phyloP scores from a whole-genome alignment of 208 protist species.

The Wallacemonas sp. region DNA sequence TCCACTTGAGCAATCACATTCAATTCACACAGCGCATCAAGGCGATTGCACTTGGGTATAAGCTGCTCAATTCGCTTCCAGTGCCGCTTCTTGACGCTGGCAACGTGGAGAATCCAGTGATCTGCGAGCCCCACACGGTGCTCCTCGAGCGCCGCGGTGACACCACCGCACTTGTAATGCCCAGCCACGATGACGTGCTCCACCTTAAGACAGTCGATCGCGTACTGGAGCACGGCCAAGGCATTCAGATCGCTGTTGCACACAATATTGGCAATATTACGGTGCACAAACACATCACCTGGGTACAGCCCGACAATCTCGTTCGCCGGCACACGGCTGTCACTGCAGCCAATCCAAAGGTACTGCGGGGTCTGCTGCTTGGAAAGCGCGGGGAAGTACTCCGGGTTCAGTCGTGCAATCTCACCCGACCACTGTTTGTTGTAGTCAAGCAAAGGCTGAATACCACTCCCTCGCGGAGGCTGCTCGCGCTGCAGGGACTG shows the following conservation, averaged over 20 bases:
- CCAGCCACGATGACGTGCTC: slow-evolving; percentile 94
- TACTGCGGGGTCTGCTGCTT: slow-evolving; percentile 88
- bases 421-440: slow-evolving; percentile 88
- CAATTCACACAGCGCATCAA: slow-evolving; percentile 70
- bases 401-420: slow-evolving; percentile 73
- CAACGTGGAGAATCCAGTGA: slow-evolving; percentile 81
- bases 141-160: slow-evolving; percentile 66
- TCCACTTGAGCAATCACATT: slow-evolving; percentile 74
- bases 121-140: slow-evolving; percentile 66
- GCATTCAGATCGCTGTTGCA: slow-evolving; percentile 90
- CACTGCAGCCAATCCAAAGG: slow-evolving; percentile 94
- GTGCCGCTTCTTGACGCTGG: slow-evolving; percentile 63
- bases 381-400: slow-evolving; percentile 84
- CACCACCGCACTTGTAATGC: slow-evolving; percentile 95
- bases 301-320: slow-evolving; percentile 87
- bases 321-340: slow-evolving; percentile 86
- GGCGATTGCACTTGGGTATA: slow-evolving; percentile 43
- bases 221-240: slow-evolving; percentile 92
- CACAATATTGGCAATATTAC: slow-evolving; percentile 95
- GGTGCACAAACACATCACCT: slow-evolving; percentile 94
- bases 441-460: slow-evolving; percentile 83
- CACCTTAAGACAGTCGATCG: slow-evolving; percentile 92
- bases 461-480: slow-evolving; percentile 62
- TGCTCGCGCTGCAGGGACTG: slow-evolving; percentile 63
- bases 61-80: slow-evolving; percentile 55